phyloP scores from a whole-genome alignment of 2,329 filamentous ascomycete species.

The Colletotrichum gloeosporioides region DNA sequence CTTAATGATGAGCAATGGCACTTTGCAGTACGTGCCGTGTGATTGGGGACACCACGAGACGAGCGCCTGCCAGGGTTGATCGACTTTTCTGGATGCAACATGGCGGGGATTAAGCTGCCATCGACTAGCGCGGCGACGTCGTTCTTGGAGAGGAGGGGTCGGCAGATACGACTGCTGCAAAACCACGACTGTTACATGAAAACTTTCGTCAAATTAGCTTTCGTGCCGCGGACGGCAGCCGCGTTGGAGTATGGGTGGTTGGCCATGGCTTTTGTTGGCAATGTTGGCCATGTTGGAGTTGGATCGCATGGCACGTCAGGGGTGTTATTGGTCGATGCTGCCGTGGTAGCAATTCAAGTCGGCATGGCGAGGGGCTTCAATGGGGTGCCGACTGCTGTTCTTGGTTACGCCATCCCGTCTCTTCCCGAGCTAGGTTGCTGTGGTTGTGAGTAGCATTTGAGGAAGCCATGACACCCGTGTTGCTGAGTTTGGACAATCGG shows the following conservation, averaged over 20 bases:
- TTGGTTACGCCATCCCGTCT: background rate
- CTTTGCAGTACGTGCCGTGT: background rate
- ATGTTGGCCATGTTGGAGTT: background rate
- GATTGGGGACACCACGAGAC: background rate
- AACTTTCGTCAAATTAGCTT: slow-evolving; percentile 7
- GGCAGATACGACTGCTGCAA: slow-evolving; percentile 5
- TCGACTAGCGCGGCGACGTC: background rate
- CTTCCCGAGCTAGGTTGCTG: background rate
- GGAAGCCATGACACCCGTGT: background rate
- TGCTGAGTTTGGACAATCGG: background rate
- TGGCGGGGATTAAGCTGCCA: background rate
- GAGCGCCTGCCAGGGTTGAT: background rate
- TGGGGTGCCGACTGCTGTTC: background rate
- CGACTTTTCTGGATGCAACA: background rate
- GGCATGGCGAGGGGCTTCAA: background rate
- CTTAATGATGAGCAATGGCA: background rate
- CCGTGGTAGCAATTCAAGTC: background rate
- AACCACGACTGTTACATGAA: slow-evolving; percentile 11
- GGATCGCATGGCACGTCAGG: background rate
- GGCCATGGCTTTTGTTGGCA: background rate
- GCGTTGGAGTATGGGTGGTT: background rate
- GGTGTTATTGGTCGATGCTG: background rate
- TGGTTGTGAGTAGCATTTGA: background rate
- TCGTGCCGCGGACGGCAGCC: background rate
- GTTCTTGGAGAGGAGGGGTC: background rate